Evolutionary conservation across 208 protist genomes (phyloP), one percentile per base, ranked within the genome.

Genomic region (Leishmania major): DNA sequence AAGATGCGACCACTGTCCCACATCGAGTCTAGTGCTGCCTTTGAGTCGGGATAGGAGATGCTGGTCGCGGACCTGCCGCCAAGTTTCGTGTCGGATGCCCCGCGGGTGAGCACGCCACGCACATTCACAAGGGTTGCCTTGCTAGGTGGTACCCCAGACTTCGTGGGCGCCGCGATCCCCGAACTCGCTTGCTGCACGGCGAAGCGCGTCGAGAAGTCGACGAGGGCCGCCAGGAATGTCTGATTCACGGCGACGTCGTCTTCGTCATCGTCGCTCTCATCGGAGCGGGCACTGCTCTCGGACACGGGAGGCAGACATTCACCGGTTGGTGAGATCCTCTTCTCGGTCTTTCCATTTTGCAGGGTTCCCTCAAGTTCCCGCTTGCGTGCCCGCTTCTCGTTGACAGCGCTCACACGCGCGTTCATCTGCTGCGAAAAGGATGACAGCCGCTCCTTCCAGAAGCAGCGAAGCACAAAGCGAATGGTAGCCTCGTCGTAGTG

Each of bases 401-500:
- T 60, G 7, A 67, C 31, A 3, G n/a, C 51, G 1, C 0, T 22
- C 55, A 82, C 51, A 25, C 82, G 82, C 15, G 40, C 51, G 60
- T 74, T 19, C 91, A 94, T 94, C 80, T 89, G 84, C 35, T 55
- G 79, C 74, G 84, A 85, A 69, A 92, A 97, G 53, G 91, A 85
- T 57, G 25, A 43, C 31, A 96, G 59, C 4, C 94, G 92, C 64
- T 91, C 84, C 74, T 84, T 78, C 93, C 94, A 97, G 73, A 96
- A 97, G 76, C 79, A 84, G 43, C 93, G 92, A 25, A 97, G 83
- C 45, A 97, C 43, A 60, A 93, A 88, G 19, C 94, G 94, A 22
- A 97, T 69, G 1, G 89, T 94, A 8, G 82, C 81, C 62, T 92
- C 87, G 80, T 93, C 85, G 86, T 94, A 97, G 47, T 81, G 82